Evolutionary conservation across 352 stramenopile species (phyloP).

Genomic region (Phytophthora pini): DNA sequence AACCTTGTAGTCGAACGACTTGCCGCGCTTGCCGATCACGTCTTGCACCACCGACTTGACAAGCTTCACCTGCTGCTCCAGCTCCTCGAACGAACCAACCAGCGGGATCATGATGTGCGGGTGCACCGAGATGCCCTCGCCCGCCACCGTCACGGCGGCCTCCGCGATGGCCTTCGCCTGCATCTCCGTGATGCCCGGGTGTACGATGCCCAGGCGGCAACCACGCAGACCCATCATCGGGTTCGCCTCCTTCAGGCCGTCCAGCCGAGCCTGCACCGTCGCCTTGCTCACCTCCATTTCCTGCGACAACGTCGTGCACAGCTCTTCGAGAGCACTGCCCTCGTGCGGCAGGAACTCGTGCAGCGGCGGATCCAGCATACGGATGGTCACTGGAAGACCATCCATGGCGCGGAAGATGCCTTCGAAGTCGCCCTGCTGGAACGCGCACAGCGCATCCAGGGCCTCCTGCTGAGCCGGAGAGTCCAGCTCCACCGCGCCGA

Average conservation of each 20-base stretch:
- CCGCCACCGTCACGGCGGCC: conserved; percentile 22
- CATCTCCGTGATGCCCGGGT: conserved; percentile 36
- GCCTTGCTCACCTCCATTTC: conserved; percentile 30
- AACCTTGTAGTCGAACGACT: conserved; percentile 37
- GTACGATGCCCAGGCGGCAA: conserved; percentile 34
- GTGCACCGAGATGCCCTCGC: conserved; percentile 31
- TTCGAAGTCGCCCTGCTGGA: conserved; percentile 34
- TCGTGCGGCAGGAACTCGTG: conserved; percentile 36
- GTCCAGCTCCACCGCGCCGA: conserved; percentile 34
- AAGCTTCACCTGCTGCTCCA: conserved; percentile 35
- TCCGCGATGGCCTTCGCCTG: conserved; percentile 38
- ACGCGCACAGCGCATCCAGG: conserved; percentile 26
- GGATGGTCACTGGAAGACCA: conserved; percentile 31
- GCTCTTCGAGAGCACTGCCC: conserved; percentile 24
- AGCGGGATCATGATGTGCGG: conserved; percentile 32
- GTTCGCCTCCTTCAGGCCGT: conserved; percentile 34
- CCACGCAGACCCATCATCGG: conserved; percentile 39
- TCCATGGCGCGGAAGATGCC: conserved; percentile 35
- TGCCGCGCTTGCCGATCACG: conserved; percentile 28
- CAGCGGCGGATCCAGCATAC: conserved; percentile 28
- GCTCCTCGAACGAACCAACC: conserved; percentile 32
- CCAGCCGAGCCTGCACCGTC: conserved; percentile 28
- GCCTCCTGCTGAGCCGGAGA: conserved; percentile 29
- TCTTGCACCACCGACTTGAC: conserved; percentile 31
- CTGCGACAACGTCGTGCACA: conserved; percentile 26